Evolutionary conservation across 2,329 filamentous ascomycete genomes (phyloP).

Genomic region (Aspergillus jensenii): DNA sequence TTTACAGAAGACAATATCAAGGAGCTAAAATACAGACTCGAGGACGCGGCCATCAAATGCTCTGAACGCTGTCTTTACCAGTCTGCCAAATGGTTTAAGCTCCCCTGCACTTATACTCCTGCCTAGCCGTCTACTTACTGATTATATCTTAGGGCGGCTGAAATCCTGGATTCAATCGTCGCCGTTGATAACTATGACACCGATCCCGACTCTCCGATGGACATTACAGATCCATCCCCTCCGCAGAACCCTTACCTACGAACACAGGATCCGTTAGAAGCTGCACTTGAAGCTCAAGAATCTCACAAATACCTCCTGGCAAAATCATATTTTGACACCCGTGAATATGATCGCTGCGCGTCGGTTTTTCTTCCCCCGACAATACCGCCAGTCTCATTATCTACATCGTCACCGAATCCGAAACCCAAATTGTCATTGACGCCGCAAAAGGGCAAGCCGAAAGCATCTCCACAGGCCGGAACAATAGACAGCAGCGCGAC

Average conservation of each 20-base stretch:
- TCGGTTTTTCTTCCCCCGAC: slow-evolving; percentile 82
- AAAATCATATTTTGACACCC: slow-evolving; percentile 92
- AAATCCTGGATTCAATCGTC: slow-evolving; percentile 82
- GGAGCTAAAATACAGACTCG: slow-evolving; percentile 71
- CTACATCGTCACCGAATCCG: slow-evolving; percentile 35
- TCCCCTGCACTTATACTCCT: neutral
- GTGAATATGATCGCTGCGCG: slow-evolving; percentile 91
- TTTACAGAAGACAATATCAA: slow-evolving; percentile 39
- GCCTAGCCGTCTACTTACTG: slow-evolving; percentile 10
- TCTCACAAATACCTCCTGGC: slow-evolving; percentile 82
- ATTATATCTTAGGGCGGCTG: slow-evolving; percentile 70
- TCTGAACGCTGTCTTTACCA: slow-evolving; percentile 95
- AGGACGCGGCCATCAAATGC: slow-evolving; percentile 84
- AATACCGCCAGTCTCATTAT: slow-evolving; percentile 66
- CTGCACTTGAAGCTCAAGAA: slow-evolving; percentile 73
- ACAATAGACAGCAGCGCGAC: slow-evolving; percentile 33
- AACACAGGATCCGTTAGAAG: slow-evolving; percentile 70
- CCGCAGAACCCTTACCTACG: slow-evolving; percentile 52
- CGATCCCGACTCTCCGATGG: slow-evolving; percentile 60
- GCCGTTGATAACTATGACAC: slow-evolving; percentile 57
- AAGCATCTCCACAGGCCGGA: slow-evolving; percentile 43
- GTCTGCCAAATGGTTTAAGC: slow-evolving; percentile 82
- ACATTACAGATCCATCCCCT: slow-evolving; percentile 50
- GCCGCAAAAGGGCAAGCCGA: slow-evolving; percentile 62
- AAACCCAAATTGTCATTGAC: slow-evolving; percentile 41